These are phyloP conservation scores for Xerocomus cyaneibrunnescens DNA, from an alignment of 1,284 basidiomycete genomes.

Conservation along the genomic window DNA sequence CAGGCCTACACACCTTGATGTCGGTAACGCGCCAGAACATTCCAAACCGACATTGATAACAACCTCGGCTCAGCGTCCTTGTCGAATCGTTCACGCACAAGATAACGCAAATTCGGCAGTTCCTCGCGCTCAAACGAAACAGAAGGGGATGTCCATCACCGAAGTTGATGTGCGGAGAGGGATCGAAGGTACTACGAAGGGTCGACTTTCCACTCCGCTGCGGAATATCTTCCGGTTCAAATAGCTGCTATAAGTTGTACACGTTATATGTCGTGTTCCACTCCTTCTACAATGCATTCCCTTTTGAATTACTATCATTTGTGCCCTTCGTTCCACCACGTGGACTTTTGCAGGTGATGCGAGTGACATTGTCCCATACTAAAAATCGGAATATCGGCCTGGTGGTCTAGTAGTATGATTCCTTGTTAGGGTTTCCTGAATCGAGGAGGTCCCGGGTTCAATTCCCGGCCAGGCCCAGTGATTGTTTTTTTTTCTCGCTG, in stretches of 20 bases:
- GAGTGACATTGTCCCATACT: neutral
- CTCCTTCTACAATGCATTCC: constrained; percentile 15
- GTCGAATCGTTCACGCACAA: constrained; percentile 15
- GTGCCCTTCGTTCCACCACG: neutral
- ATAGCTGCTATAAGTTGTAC: constrained; percentile 23
- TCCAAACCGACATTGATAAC: constrained; percentile 3
- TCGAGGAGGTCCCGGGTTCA: constrained; percentile 87
- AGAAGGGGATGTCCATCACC: constrained; percentile 17
- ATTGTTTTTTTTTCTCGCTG: neutral
- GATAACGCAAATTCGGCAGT: constrained; percentile 12
- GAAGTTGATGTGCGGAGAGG: constrained; percentile 30
- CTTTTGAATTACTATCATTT: constrained; percentile 5
- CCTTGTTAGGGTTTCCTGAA: constrained; percentile 47
- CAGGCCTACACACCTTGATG: neutral
- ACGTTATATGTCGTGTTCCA: constrained; percentile 6
- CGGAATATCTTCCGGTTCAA: constrained; percentile 51
- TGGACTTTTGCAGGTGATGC: neutral
- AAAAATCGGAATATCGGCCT: constrained; percentile 31
- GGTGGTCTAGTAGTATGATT: constrained; percentile 60
- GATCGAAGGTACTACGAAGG: constrained; percentile 35
- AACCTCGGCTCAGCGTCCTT: constrained; percentile 15
- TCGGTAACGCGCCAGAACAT: neutral
- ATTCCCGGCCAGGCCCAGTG: constrained; percentile 74
- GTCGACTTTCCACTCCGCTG: constrained; percentile 46
- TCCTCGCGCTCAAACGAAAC: constrained; percentile 13